Conservation (phyloP, 2,329 filamentous ascomycete species). For the Aspergillus texensis region DNA sequence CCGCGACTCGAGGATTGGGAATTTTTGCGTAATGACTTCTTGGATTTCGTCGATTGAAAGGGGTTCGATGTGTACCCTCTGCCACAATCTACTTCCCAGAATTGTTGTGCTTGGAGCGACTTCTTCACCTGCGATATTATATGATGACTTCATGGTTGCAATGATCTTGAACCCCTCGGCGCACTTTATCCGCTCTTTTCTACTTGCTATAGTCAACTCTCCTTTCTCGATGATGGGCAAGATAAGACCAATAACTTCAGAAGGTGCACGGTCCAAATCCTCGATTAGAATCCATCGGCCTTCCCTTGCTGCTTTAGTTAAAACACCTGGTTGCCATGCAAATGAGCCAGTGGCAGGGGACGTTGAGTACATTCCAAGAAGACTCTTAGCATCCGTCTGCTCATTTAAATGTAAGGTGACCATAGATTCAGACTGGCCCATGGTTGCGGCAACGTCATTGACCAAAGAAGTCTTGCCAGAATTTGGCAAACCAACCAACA, state of each 20-base stretch:
- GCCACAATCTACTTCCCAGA: constrained; percentile 86
- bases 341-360: constrained; percentile 87
- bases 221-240: constrained; percentile 88
- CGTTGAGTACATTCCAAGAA: constrained; percentile 91
- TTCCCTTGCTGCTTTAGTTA: constrained; percentile 91
- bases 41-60: constrained; percentile 71
- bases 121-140: constrained; percentile 69
- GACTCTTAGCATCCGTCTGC: constrained; percentile 95
- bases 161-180: constrained; percentile 86
- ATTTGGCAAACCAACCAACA: constrained; percentile 81
- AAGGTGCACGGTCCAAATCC: constrained; percentile 91
- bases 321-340: constrained; percentile 85
- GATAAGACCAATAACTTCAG: constrained; percentile 90
- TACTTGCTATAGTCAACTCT: constrained; percentile 86
- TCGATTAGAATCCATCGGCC: constrained; percentile 97
- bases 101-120: constrained; percentile 68
- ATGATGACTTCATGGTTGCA: constrained; percentile 78
- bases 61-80: constrained; percentile 68
- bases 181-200: constrained; percentile 82
- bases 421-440: constrained; percentile 79
- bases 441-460: constrained; percentile 76
- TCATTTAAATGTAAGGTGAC: constrained; percentile 96
- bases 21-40: constrained; percentile 70
- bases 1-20: constrained; percentile 66
- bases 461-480: constrained; percentile 88